Conservation (phyloP, 257 asterid species). For the Solanum appendiculatum region DNA sequence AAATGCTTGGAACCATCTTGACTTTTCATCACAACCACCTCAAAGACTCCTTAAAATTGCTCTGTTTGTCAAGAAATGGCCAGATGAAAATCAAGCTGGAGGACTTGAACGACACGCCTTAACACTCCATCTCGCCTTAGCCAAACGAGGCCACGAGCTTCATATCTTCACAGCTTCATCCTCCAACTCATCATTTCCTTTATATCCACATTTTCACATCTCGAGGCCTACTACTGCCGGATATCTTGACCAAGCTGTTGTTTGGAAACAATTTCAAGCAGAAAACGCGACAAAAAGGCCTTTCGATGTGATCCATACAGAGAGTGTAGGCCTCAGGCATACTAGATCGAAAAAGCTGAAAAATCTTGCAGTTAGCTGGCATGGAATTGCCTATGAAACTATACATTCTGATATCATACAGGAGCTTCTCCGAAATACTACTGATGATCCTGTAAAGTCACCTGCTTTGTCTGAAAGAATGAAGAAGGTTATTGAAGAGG, state of each 20-base stretch:
- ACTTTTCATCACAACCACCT: conserved; percentile 29
- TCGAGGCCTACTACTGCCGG: conserved; percentile 58
- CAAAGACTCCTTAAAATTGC: conserved; percentile 44
- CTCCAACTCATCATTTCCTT: conserved; percentile 13
- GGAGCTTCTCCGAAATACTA: conserved; percentile 31
- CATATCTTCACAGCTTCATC: conserved; percentile 49
- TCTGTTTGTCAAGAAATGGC: conserved; percentile 74
- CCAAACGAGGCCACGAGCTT: conserved; percentile 60
- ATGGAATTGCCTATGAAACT: conserved; percentile 61
- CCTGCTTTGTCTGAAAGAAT: conserved; percentile 21
- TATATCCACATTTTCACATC: conserved; percentile 30
- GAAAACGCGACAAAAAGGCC: conserved; percentile 34
- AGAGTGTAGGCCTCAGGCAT: conserved; percentile 67
- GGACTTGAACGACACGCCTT: conserved; percentile 71
- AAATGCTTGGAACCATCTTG: conserved; percentile 52
- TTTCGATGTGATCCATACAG: conserved; percentile 63
- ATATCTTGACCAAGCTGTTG: conserved; percentile 50
- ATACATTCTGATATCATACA: conserved; percentile 53
- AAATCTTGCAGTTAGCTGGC: conserved; percentile 74
- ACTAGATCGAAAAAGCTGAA: conserved; percentile 39
- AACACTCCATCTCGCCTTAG: conserved; percentile 3
- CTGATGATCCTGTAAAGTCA: conserved; percentile 8
- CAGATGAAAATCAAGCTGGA: conserved; percentile 37
- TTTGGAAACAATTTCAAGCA: conserved; percentile 44
- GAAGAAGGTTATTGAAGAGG: conserved; percentile 56